Conservation (phyloP, 73 alveolate species). For the Symbiodinium natans region DNA sequence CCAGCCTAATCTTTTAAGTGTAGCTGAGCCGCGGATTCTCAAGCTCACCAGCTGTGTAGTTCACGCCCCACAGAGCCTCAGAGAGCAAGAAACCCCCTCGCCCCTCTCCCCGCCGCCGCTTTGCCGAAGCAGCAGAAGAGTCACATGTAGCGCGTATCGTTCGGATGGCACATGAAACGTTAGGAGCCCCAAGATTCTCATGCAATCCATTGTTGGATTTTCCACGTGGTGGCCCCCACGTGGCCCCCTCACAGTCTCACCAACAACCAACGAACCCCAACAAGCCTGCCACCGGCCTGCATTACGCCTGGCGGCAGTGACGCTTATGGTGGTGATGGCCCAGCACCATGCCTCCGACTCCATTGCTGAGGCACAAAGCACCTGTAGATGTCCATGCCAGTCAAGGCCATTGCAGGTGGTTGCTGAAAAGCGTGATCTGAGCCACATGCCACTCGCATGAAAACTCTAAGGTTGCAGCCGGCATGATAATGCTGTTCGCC, state of each 20-base stretch:
- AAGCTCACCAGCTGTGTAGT: constrained; percentile 11
- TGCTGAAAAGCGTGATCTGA: no score
- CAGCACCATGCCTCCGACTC: constrained; percentile 16
- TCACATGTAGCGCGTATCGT: no score
- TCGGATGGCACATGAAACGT: no score
- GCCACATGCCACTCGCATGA: not conserved
- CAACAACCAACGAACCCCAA: no score
- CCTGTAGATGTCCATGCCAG: no score
- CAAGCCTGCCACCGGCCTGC: no score
- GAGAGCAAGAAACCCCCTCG: not conserved
- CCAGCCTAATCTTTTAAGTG: not conserved
- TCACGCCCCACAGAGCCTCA: constrained; percentile 22
- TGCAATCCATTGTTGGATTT: no score
- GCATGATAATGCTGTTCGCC: constrained; percentile 2
- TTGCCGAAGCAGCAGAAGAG: no score
- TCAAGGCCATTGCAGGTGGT: no score
- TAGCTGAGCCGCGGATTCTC: not conserved
- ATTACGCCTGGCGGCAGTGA: not conserved
- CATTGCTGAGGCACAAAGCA: not conserved
- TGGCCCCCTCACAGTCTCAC: not conserved
- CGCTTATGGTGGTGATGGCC: not conserved
- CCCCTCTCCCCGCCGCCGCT: no score
- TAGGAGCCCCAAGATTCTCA: no score
- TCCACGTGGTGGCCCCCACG: no score
- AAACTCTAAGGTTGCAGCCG: not conserved